phyloP scores from a whole-genome alignment of 345 rosid genomes.

The Rubroshorea leprosula region DNA sequence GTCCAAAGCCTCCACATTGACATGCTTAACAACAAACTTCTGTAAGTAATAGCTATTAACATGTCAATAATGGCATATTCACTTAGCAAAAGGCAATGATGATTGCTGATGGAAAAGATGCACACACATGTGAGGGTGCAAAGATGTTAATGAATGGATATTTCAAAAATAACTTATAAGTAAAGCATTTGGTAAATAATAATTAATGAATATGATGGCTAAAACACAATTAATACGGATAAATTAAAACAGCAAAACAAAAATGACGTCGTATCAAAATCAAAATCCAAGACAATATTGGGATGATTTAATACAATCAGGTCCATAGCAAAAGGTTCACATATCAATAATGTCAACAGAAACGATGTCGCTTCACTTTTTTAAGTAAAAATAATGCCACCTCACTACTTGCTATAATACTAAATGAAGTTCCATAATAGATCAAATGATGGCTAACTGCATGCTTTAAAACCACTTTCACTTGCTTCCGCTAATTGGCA shows the following conservation, averaged over 20 bases:
- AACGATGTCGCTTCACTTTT: not conserved
- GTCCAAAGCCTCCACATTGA: too few species aligned
- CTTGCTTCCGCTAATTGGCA: not conserved
- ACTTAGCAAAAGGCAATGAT: too few species aligned
- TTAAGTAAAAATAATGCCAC: not conserved
- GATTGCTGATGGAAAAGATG: too few species aligned
- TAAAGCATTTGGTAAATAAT: too few species aligned
- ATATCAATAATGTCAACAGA: too few species aligned
- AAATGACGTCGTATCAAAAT: not conserved
- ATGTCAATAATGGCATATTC: too few species aligned
- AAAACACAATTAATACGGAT: not conserved
- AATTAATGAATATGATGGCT: not conserved
- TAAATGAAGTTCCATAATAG: not conserved
- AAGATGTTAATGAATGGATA: too few species aligned
- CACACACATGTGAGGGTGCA: too few species aligned
- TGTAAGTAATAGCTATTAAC: too few species aligned
- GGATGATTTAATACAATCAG: not conserved
- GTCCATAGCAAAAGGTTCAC: too few species aligned
- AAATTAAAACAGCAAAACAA: not conserved
- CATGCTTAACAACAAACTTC: too few species aligned
- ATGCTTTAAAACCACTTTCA: not conserved
- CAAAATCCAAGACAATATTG: not conserved
- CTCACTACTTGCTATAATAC: not conserved
- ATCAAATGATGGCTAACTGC: not conserved
- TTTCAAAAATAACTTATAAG: too few species aligned